Base-by-base conservation (phyloP, 2,329 filamentous ascomycete species). In the Cercospora berteroae region DNA sequence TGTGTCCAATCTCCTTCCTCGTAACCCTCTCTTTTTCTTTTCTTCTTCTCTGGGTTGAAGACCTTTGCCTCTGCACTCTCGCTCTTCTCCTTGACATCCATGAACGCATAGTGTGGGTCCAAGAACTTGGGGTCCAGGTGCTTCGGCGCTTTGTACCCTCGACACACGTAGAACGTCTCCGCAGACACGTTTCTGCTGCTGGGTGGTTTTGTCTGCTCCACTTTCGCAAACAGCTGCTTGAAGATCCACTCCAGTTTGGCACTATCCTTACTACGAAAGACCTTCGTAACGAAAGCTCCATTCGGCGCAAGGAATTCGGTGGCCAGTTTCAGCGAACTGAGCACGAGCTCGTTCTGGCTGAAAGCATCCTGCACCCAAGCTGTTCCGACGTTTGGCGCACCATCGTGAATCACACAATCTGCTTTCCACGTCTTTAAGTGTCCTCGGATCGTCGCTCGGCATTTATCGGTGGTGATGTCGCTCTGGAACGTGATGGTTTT, bases 341-440 rank as follows among this genome's bases (percentile, higher is more conserved):
- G 83, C 12, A 91, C 93, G 62, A 99, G 84, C 81, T 98, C 94
- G 67, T 94, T 95, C 81, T 99, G 95, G 70, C 94, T 94, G 86
- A 97, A 99, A 55, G 95, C 95, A 83, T 99, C 95, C 82, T 99
- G 95, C 52, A 94, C 91, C 95, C 95, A 99, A 0, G 95, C 94
- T 0, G 93, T 94, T 88, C 95, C 95, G 66, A 99, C 95, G 76
- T 99, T 99, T 57, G 95, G 95, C 0, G 95, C 95, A 81, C 95
- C 95, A 79, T 99, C 95, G 82, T 99, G 95, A 44, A 99, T 84
- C 5, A 99, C 95, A 0, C 91, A 93, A 78, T 99, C 95, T 20
- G 92, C 94, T 79, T 98, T 98, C 91, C 93, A 94, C 10, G 92
- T 94, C 82, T 98, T 98, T 59, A 99, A 82, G 76, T 99, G 94